Evolutionary conservation across 2,329 filamentous ascomycete genomes (phyloP).

Genomic region (Aspergillus hiratsukae): DNA sequence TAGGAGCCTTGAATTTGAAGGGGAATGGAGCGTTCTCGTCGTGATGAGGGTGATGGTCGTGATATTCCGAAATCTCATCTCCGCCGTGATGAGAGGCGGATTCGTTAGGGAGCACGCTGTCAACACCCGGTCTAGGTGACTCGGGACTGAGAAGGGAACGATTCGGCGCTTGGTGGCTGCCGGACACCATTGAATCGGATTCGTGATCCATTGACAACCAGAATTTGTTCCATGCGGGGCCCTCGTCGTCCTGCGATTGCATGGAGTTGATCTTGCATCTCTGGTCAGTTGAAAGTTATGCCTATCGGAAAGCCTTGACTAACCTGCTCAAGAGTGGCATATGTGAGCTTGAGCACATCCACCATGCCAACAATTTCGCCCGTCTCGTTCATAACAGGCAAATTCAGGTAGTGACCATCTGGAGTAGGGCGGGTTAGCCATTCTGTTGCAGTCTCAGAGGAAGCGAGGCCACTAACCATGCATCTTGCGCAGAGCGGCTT

Average conservation of each 20-base stretch:
- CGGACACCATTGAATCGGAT: conserved; percentile 93
- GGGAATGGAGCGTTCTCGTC: conserved; percentile 75
- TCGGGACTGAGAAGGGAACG: conserved; percentile 82
- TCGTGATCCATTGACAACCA: conserved; percentile 95
- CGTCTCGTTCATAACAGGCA: conserved; percentile 95
- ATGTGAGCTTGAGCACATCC: conserved; percentile 95
- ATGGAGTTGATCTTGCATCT: conserved; percentile 77
- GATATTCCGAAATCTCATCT: conserved; percentile 66
- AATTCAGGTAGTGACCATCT: conserved; percentile 97
- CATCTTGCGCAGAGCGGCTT: conserved; percentile 97
- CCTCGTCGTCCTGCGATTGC: conserved; percentile 80
- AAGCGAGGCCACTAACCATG: conserved; percentile 62
- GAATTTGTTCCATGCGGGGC: conserved; percentile 99
- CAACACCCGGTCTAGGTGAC: conserved; percentile 55
- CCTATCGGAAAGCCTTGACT: conserved; percentile 11
- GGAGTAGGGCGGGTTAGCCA: conserved; percentile 8
- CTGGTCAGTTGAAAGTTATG: background rate
- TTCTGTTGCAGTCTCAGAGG: background rate
- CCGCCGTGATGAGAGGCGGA: conserved; percentile 93
- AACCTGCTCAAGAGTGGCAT: conserved; percentile 95
- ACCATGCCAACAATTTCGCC: conserved; percentile 99
- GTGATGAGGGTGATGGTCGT: conserved; percentile 55
- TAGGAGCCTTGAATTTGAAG: conserved; percentile 99
- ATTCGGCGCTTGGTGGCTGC: conserved; percentile 68
- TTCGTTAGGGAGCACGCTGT: conserved; percentile 87